These are phyloP conservation scores for Flammula alnicola DNA, from an alignment of 1,284 basidiomycete species.

Conservation along the genomic window DNA sequence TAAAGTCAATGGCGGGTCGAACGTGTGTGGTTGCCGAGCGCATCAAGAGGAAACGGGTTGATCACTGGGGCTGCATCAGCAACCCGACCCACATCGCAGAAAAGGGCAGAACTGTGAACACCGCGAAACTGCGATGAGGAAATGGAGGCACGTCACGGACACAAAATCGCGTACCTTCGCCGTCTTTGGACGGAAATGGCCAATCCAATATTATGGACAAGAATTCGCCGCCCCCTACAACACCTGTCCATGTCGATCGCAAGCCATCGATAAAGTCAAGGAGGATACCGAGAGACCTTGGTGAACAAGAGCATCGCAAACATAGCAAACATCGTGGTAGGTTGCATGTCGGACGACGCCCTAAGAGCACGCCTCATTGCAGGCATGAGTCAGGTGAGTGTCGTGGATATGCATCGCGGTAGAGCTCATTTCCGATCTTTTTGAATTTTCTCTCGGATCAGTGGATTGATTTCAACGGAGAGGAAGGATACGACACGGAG, in stretches of 20 bases:
- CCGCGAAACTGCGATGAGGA: too few relatives aligned
- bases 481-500: background rate
- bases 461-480: background rate
- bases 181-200: too few relatives aligned
- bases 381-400: conserved; percentile 6
- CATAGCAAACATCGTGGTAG: conserved; percentile 6
- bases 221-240: background rate
- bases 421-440: background rate
- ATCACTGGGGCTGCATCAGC: too few relatives aligned
- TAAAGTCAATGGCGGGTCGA: too few relatives aligned
- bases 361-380: background rate
- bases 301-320: background rate
- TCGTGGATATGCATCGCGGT: background rate
- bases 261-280: conserved; percentile 11
- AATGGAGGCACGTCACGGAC: too few relatives aligned
- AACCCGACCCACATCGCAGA: too few relatives aligned
- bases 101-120: too few relatives aligned
- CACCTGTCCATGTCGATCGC: conserved; percentile 1
- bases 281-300: background rate
- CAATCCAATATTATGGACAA: too few relatives aligned
- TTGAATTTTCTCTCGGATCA: background rate
- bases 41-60: too few relatives aligned
- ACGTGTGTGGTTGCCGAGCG: too few relatives aligned
- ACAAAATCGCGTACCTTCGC: too few relatives aligned
- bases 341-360: conserved; percentile 2